A percentile compares a stretch with the other conserved stretches of the same genome.
Evolutionary conservation across 1,284 basidiomycete genomes (phyloP).

Genomic region (Fomitopsis betulina): DNA sequence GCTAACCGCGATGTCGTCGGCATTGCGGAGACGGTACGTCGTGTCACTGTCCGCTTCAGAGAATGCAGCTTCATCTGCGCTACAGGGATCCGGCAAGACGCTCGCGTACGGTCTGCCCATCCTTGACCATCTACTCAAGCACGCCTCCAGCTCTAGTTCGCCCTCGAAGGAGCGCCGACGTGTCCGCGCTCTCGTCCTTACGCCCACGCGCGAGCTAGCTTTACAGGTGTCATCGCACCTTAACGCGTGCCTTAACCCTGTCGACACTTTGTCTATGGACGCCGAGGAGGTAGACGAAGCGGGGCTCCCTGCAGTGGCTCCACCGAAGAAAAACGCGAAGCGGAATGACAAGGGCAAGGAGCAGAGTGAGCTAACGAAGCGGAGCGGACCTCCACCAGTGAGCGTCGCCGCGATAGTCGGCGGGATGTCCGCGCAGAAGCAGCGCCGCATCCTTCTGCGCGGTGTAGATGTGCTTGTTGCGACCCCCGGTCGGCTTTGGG

Average conservation of each 20-base stretch:
- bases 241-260: conserved; percentile 46
- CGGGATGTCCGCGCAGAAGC: conserved; percentile 94
- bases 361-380: conserved; percentile 6
- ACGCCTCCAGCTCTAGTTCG: conserved; percentile 28
- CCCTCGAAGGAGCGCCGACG: conserved; percentile 37
- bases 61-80: neutral
- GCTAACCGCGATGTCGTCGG: conserved; percentile 77
- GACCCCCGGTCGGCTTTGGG: conserved; percentile 97
- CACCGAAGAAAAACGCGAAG: conserved; percentile 16
- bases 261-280: conserved; percentile 23
- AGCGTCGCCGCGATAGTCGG: conserved; percentile 91
- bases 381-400: conserved; percentile 56
- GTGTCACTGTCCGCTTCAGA: neutral
- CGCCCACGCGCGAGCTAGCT: conserved; percentile 94
- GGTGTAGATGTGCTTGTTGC: conserved; percentile 91
- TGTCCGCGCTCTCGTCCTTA: conserved; percentile 77
- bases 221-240: conserved; percentile 92
- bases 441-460: conserved; percentile 79
- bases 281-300: conserved; percentile 12
- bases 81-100: conserved; percentile 91
- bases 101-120: conserved; percentile 94
- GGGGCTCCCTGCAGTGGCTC: neutral
- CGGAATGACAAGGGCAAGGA: too few species aligned
- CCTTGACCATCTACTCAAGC: conserved; percentile 71
- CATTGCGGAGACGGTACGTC: conserved; percentile 81